phyloP scores from a whole-genome alignment of 805 yeast genomes.

The Huiozyma sinensis region DNA sequence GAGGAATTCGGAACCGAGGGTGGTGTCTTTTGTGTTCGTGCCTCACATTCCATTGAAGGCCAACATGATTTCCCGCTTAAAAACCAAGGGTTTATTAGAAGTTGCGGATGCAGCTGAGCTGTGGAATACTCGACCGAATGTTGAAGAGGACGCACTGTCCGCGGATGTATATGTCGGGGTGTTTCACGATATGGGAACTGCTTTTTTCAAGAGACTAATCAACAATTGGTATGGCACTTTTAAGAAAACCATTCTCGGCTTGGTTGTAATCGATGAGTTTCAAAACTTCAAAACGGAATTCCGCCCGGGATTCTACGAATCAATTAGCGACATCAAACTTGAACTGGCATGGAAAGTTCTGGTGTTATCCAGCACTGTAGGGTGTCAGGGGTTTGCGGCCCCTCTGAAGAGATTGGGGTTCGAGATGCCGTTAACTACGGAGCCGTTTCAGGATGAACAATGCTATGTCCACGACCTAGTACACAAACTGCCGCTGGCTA shows the following conservation, averaged over 20 bases:
- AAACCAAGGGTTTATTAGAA: not conserved
- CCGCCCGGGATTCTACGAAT: not conserved
- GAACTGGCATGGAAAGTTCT: not conserved
- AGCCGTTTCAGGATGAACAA: too few relatives aligned
- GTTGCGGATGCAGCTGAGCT: not conserved
- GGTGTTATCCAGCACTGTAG: not conserved
- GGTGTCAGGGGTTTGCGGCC: not conserved
- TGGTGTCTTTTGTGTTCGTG: not conserved
- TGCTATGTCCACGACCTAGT: too few relatives aligned
- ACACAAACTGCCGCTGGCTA: too few relatives aligned
- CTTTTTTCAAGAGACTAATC: not conserved
- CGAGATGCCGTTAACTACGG: too few relatives aligned
- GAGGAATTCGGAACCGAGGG: not conserved
- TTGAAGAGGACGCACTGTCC: not conserved
- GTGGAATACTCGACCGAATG: not conserved
- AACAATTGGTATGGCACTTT: not conserved
- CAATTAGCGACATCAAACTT: not conserved
- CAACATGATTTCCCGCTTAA: not conserved
- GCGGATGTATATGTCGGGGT: not conserved
- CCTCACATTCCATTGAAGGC: not conserved
- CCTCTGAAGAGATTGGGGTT: too few relatives aligned
- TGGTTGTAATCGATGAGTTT: not conserved
- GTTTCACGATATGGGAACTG: not conserved
- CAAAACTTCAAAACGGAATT: not conserved
- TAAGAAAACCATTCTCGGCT: not conserved